These are phyloP conservation scores for Aspergillus novofumigatus DNA, from an alignment of 2,329 filamentous ascomycete genomes.

Conservation along the genomic window DNA sequence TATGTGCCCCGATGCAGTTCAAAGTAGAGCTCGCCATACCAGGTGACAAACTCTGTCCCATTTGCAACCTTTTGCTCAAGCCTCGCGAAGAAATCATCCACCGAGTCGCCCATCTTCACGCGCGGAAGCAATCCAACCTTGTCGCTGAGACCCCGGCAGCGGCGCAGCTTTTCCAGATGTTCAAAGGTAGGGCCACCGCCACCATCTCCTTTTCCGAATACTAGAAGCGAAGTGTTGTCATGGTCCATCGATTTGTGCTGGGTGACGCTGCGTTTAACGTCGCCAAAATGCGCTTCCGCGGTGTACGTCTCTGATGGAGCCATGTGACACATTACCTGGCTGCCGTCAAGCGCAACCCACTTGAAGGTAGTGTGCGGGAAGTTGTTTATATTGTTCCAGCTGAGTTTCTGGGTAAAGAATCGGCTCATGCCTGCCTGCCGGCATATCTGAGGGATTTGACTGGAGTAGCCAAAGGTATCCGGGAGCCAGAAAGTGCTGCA, in stretches of 20 bases:
- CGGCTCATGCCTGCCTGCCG: constrained; percentile 91
- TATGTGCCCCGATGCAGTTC: constrained; percentile 96
- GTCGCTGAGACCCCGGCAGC: constrained; percentile 88
- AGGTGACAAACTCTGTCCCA: constrained; percentile 75
- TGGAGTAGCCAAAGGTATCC: constrained; percentile 96
- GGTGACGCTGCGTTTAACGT: constrained; percentile 81
- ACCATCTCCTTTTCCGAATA: constrained; percentile 95
- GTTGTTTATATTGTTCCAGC: constrained; percentile 99
- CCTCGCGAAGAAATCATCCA: constrained; percentile 89
- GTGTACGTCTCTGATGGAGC: constrained; percentile 93
- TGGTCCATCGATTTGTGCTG: constrained; percentile 96
- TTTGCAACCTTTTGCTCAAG: constrained; percentile 71
- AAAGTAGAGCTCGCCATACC: constrained; percentile 98
- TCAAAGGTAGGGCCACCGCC: constrained; percentile 92
- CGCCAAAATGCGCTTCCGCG: constrained; percentile 88
- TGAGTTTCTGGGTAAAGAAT: constrained; percentile 97
- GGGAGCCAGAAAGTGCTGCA: constrained; percentile 95
- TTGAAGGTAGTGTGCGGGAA: constrained; percentile 99
- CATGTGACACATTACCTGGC: constrained; percentile 97
- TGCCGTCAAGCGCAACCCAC: constrained; percentile 93
- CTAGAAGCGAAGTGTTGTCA: constrained; percentile 82
- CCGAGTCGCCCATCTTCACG: constrained; percentile 81
- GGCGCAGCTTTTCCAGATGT: constrained; percentile 88
- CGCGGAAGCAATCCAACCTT: constrained; percentile 77
- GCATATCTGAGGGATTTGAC: constrained; percentile 89